phyloP scores from a whole-genome alignment of 192 early-diverging fungal species.

The Nowakowskiella sp. region DNA sequence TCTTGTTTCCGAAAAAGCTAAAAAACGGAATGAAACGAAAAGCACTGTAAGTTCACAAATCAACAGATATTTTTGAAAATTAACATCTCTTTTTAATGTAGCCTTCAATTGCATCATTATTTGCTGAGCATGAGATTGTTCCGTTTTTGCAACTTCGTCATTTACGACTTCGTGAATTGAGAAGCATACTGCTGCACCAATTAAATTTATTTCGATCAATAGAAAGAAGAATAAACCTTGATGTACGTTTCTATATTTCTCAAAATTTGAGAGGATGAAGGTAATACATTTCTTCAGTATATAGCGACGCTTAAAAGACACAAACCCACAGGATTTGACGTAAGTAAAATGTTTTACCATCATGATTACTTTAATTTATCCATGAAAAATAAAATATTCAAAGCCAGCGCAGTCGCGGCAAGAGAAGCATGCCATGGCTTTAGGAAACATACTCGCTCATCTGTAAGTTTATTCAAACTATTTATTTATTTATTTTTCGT shows the following conservation, averaged over 20 bases:
- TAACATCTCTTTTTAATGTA: neutral
- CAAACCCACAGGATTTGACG: no score
- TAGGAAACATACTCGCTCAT: no score
- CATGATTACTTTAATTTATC: no score
- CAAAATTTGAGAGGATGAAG: neutral
- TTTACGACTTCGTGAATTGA: slow-evolving; percentile 25
- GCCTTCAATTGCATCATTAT: slow-evolving; percentile 39
- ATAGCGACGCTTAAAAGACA: no score
- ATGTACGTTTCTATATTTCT: slow-evolving; percentile 21
- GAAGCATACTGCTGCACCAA: slow-evolving; percentile 31
- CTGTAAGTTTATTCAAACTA: no score
- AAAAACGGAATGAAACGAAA: neutral
- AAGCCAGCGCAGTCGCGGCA: no score
- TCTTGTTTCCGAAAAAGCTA: neutral
- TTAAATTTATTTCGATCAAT: slow-evolving; percentile 47
- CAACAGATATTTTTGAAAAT: neutral
- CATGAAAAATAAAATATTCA: no score
- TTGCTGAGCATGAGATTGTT: slow-evolving; percentile 46
- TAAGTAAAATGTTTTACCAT: no score
- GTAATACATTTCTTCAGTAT: no score
- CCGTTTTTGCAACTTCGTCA: slow-evolving; percentile 36
- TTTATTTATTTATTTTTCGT: no score
- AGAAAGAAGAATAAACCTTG: slow-evolving; percentile 37
- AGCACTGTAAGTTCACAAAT: neutral
- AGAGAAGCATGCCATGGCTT: no score